Base-by-base conservation (phyloP, 257 asterid genomes). In the Ilex asprella region DNA sequence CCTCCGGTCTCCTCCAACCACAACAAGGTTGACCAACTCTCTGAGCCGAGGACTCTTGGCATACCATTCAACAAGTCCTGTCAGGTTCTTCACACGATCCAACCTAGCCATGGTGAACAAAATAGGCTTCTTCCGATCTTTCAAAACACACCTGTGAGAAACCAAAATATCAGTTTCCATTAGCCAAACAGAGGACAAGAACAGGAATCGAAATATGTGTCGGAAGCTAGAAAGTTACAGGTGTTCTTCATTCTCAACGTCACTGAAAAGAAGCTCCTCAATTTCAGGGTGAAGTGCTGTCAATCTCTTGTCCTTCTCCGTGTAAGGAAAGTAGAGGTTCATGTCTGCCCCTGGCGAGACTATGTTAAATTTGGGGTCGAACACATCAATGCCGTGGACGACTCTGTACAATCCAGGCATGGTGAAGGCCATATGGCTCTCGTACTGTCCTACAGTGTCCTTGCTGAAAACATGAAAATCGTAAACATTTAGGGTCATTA, bases 401-500 rank as follows among this genome's bases (percentile, higher is more conserved):
- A 89, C 97, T 50, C 99, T 73, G 81, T 93, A 93, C 2, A 87
- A 61, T 72, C 99, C 97, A 0, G 99, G 97, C 99, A 93, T 87
- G 3, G 97, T 89, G 76, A 87, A 93, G 6, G 97, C 99, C 81
- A 56, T 86, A 67, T 93, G 99, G 78, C 96, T 87, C 69, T 93
- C 99, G n/a, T 93, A 93, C 55, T 93, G 99, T 31, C 97, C 96
- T 51, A 89, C 97, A 0, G 94, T 93, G 75, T 89, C 93, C 88
- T 93, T 89, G 78, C 99, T 93, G 82, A 59, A 66, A 21, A 63
- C 35, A 47, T 41, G 31, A 64, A 60, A 54, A 7, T 0, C 46
- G 50, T 27, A 16, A 50, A 56, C 29, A 16, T 16, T 57, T 10
- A 56, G 63, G 31, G 31, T 35, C 32, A 16, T 7, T 0, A 2